phyloP scores from a whole-genome alignment of 2,329 filamentous ascomycete genomes.

The Cercospora sp. region DNA sequence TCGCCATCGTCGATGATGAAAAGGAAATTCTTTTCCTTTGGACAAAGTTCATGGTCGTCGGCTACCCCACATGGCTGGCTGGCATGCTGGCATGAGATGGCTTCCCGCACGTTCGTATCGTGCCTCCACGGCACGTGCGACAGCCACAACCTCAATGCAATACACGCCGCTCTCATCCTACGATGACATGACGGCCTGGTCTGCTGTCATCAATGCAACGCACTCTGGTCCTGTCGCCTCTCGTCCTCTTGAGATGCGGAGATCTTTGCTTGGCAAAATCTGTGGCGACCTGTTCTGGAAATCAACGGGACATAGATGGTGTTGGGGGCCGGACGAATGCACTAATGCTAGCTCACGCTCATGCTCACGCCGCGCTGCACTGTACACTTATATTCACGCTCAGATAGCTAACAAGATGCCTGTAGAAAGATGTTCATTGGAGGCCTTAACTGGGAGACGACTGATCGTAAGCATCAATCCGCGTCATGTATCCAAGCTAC shows the following conservation, averaged over 20 bases:
- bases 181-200: background rate
- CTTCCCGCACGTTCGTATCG: slow-evolving; percentile 6
- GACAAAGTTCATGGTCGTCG: slow-evolving; percentile 26
- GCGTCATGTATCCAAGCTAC: too few relatives aligned
- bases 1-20: slow-evolving; percentile 13
- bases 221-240: background rate
- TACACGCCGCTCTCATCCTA: background rate
- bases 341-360: slow-evolving; percentile 13
- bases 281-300: background rate
- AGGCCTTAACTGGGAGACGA: slow-evolving; percentile 98
- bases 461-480: slow-evolving; percentile 71
- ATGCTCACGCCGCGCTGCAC: slow-evolving; percentile 22
- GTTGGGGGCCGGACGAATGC: background rate
- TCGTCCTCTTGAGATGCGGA: background rate
- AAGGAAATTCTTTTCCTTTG: slow-evolving; percentile 19
- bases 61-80: slow-evolving; percentile 19
- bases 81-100: slow-evolving; percentile 9
- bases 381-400: background rate
- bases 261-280: background rate
- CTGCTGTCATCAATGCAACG: background rate
- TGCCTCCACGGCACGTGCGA: slow-evolving; percentile 10
- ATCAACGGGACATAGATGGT: background rate
- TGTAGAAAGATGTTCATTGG: slow-evolving; percentile 99
- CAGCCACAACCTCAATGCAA: background rate
- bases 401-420: slow-evolving; percentile 33